A percentile compares a stretch with the other conserved stretches of the same genome.
Evolutionary conservation across 1,284 basidiomycete genomes (phyloP).

Genomic region (Kwoniella shivajii): DNA sequence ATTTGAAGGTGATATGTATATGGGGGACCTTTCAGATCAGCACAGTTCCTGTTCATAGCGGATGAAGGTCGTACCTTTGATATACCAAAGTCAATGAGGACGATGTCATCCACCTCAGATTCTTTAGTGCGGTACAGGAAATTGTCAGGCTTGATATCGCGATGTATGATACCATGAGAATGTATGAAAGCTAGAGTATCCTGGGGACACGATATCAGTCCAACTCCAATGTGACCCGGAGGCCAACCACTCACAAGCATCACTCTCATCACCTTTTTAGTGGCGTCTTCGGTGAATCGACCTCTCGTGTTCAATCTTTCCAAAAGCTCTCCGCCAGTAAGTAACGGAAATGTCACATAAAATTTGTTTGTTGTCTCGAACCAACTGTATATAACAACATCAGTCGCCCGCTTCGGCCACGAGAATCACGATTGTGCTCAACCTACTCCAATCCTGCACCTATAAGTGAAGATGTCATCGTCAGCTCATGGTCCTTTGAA

Average conservation of each 20-base stretch:
- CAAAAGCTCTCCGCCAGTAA: slow-evolving; percentile 11
- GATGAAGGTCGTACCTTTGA: slow-evolving; percentile 5
- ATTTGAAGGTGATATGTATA: background rate
- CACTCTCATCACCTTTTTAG: slow-evolving; percentile 3
- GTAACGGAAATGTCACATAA: slow-evolving; percentile 11
- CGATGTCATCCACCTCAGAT: slow-evolving; percentile 16
- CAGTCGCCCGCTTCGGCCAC: background rate
- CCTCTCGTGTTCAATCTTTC: slow-evolving; percentile 8
- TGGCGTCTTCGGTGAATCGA: slow-evolving; percentile 12
- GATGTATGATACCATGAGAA: slow-evolving; percentile 93
- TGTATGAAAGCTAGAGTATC: slow-evolving; percentile 92
- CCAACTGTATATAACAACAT: background rate
- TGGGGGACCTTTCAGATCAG: background rate
- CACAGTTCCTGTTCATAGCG: background rate
- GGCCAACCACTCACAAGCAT: slow-evolving; percentile 16
- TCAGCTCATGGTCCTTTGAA: too few relatives aligned
- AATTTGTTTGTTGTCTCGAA: slow-evolving; percentile 10
- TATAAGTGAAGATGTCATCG: background rate
- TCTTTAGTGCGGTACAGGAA: slow-evolving; percentile 79
- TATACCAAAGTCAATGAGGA: slow-evolving; percentile 14
- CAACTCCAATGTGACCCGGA: too few relatives aligned
- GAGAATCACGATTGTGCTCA: background rate
- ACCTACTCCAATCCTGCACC: slow-evolving; percentile 13
- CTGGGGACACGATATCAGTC: background rate
- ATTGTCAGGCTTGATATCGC: slow-evolving; percentile 99